Evolutionary conservation across 1,139 yeast species (phyloP).

Genomic region (Taphrina deformans): DNA sequence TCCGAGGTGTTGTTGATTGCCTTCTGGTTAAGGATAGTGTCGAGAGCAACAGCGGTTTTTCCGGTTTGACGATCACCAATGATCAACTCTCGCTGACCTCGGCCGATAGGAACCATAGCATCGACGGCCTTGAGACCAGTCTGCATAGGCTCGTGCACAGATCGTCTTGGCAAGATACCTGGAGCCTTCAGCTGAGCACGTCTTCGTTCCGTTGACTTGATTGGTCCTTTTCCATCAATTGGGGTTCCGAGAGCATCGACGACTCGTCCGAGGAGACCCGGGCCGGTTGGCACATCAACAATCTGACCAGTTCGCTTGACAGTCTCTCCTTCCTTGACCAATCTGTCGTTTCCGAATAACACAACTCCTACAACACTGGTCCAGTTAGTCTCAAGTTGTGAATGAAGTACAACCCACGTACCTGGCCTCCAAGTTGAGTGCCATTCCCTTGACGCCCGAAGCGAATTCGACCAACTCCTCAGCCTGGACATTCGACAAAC

Average conservation of each 20-base stretch:
- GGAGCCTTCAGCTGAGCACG: slow-evolving; percentile 99
- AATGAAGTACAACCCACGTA: slow-evolving; percentile 50
- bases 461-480: slow-evolving; percentile 99
- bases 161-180: slow-evolving; percentile 99
- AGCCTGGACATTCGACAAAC: slow-evolving; percentile 99
- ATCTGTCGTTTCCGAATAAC: slow-evolving; percentile 98
- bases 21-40: slow-evolving; percentile 98
- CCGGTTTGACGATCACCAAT: slow-evolving; percentile 99
- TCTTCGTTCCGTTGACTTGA: slow-evolving; percentile 76
- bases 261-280: slow-evolving; percentile 97
- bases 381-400: neutral
- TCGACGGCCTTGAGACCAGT: slow-evolving; percentile 99
- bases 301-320: slow-evolving; percentile 99
- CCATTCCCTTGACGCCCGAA: slow-evolving; percentile 99
- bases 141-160: slow-evolving; percentile 99
- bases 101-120: slow-evolving; percentile 98
- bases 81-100: slow-evolving; percentile 99
- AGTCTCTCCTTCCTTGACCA: slow-evolving; percentile 98
- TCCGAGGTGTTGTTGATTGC: slow-evolving; percentile 98
- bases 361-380: slow-evolving; percentile 91
- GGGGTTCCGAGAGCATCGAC: slow-evolving; percentile 99
- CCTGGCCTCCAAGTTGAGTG: slow-evolving; percentile 93
- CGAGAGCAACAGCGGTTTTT: slow-evolving; percentile 98
- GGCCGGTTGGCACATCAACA: slow-evolving; percentile 99
- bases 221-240: slow-evolving; percentile 99